Percentiles rank a stretch among this genome's conserved stretches.
These are phyloP conservation scores for Puccinia sorghi DNA, from an alignment of 1,284 basidiomycete species.

Conservation along the genomic window DNA sequence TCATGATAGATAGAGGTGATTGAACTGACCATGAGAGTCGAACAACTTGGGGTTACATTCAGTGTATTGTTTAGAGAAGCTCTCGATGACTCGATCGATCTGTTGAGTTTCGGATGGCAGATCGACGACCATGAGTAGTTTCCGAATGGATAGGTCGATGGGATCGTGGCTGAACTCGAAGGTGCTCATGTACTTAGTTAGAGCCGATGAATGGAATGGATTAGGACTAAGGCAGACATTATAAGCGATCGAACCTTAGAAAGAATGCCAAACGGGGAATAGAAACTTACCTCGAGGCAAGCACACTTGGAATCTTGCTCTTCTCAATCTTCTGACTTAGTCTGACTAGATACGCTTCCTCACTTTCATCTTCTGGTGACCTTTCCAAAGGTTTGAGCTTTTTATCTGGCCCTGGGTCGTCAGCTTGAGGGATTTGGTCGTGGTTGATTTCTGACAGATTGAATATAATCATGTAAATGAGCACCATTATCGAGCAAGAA, in stretches of 20 bases:
- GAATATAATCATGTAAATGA: neutral
- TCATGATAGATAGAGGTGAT: neutral
- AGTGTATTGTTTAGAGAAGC: constrained; percentile 82
- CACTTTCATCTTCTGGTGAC: neutral
- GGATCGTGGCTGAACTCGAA: constrained; percentile 80
- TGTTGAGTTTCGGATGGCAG: constrained; percentile 96
- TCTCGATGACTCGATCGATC: constrained; percentile 95
- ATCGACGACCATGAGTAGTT: constrained; percentile 84
- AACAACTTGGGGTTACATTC: constrained; percentile 83
- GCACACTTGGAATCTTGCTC: constrained; percentile 29
- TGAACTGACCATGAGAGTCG: constrained; percentile 67
- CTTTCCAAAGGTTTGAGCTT: constrained; percentile 21
- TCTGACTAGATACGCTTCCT: constrained; percentile 25
- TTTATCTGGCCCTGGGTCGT: neutral
- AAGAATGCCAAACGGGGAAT: neutral
- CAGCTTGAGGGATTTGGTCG: neutral
- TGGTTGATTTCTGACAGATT: neutral
- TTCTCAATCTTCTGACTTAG: constrained; percentile 8
- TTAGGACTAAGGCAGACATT: constrained; percentile 1
- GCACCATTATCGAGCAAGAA: neutral
- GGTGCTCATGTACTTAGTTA: constrained; percentile 71
- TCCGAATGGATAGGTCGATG: constrained; percentile 87
- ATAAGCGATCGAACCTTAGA: neutral
- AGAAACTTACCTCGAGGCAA: constrained; percentile 28
- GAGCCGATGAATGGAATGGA: constrained; percentile 65